Conservation (phyloP, 495 filamentous ascomycete species). For the Annulohypoxylon nitens region DNA sequence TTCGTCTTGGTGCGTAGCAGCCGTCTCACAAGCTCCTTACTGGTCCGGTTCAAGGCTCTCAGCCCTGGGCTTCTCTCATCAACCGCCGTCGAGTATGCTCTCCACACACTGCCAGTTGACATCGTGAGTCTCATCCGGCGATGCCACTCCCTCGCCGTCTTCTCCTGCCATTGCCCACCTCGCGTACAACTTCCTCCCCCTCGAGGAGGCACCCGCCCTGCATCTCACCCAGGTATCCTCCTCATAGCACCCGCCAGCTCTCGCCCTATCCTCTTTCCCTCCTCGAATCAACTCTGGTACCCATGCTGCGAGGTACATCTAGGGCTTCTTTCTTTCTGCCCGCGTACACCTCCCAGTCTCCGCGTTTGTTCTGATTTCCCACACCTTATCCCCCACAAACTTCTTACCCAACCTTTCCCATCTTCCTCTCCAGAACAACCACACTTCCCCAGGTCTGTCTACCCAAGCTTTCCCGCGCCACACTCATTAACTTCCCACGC, state of each 20-base stretch:
- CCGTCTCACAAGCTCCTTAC: background rate
- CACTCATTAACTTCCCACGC: background rate
- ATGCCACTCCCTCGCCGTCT: background rate
- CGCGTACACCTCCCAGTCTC: background rate
- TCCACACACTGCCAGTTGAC: background rate
- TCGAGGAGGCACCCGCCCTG: background rate
- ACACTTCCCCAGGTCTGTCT: slow-evolving; percentile 1
- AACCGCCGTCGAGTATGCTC: background rate
- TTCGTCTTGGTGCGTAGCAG: background rate
- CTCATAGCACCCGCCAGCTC: background rate
- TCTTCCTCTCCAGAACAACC: background rate
- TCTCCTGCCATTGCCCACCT: background rate
- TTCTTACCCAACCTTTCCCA: background rate
- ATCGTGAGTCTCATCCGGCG: background rate
- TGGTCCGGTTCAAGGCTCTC: background rate
- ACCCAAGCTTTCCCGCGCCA: background rate
- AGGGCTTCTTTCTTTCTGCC: background rate
- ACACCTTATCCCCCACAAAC: slow-evolving; percentile 6
- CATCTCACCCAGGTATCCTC: background rate
- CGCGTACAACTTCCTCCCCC: background rate
- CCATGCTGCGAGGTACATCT: background rate
- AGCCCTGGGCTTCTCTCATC: background rate
- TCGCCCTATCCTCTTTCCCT: background rate
- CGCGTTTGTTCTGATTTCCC: slow-evolving; percentile 2
- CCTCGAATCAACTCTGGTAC: background rate